These are phyloP conservation scores for Colletotrichum lini DNA, from an alignment of 2,329 filamentous ascomycete genomes.

Conservation along the genomic window DNA sequence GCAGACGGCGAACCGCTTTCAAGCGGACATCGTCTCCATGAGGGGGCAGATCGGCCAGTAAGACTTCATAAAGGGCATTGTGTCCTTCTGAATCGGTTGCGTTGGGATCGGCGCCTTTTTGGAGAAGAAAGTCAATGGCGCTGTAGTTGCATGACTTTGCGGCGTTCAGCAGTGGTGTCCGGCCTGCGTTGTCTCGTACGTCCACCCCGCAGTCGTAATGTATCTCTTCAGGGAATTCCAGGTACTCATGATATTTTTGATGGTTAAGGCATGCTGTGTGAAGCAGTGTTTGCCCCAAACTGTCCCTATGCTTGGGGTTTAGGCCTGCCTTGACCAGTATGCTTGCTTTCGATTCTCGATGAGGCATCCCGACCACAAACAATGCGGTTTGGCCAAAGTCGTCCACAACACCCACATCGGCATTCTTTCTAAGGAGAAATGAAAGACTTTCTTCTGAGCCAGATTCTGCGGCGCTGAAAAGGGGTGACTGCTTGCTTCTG, in stretches of 20 bases:
- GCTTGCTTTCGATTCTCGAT: too few species aligned
- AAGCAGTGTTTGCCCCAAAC: background rate
- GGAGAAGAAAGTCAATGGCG: background rate
- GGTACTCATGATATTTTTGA: background rate
- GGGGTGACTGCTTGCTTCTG: background rate
- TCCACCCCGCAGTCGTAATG: background rate
- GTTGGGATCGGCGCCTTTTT: background rate
- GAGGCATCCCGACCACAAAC: background rate
- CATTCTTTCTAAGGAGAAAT: fast-evolving
- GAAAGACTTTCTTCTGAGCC: background rate
- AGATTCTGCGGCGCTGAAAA: background rate
- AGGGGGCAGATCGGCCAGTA: fast-evolving
- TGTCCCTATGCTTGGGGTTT: background rate
- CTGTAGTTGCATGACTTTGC: fast-evolving
- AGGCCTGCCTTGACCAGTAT: background rate
- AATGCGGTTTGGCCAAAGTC: background rate
- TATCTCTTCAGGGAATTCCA: background rate
- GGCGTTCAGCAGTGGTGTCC: background rate
- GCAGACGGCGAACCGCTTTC: background rate
- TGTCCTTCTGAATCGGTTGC: fast-evolving
- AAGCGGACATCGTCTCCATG: fast-evolving
- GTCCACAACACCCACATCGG: background rate
- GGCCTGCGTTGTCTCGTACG: background rate
- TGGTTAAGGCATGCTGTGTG: background rate
- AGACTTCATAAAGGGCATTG: background rate